These are phyloP conservation scores for Salix purpurea DNA, from an alignment of 345 rosid genomes.

Conservation along the genomic window DNA sequence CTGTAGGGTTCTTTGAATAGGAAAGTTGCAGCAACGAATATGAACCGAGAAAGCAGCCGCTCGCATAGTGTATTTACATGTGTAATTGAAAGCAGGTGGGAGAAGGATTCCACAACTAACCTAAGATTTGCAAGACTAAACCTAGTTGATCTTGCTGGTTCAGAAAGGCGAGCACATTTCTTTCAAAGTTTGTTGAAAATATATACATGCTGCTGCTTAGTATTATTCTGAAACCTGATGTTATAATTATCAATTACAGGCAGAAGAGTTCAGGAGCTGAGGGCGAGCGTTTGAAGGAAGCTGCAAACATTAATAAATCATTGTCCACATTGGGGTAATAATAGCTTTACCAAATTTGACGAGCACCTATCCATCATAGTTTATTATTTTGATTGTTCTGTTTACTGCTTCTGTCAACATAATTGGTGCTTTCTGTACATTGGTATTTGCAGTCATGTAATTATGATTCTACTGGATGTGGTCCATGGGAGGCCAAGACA, in stretches of 20 bases:
- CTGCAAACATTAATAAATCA: constrained; percentile 93
- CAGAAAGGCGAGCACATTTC: constrained; percentile 63
- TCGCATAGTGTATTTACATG: constrained; percentile 94
- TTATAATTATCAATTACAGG: constrained; percentile 38
- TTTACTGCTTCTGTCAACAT: background rate
- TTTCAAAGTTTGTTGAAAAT: constrained; percentile 12
- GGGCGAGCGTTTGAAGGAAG: constrained; percentile 96
- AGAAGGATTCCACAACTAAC: constrained; percentile 80
- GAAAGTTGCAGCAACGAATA: constrained; percentile 89
- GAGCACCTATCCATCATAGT: background rate
- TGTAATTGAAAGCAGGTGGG: constrained; percentile 91
- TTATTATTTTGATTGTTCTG: background rate
- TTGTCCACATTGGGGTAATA: constrained; percentile 88
- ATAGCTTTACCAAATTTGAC: constrained; percentile 5
- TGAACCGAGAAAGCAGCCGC: constrained; percentile 96
- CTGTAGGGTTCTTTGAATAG: constrained; percentile 77
- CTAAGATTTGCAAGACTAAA: constrained; percentile 87
- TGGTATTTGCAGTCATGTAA: constrained; percentile 72
- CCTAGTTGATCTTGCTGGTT: constrained; percentile 93
- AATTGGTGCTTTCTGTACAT: background rate
- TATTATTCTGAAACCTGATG: background rate
- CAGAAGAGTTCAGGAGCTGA: constrained; percentile 97
- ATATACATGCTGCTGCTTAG: background rate
- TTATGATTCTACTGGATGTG: constrained; percentile 91
- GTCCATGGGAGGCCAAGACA: constrained; percentile 78